phyloP scores from a whole-genome alignment of 371 early-diverging fungal species.

The Zychaea mexicana region DNA sequence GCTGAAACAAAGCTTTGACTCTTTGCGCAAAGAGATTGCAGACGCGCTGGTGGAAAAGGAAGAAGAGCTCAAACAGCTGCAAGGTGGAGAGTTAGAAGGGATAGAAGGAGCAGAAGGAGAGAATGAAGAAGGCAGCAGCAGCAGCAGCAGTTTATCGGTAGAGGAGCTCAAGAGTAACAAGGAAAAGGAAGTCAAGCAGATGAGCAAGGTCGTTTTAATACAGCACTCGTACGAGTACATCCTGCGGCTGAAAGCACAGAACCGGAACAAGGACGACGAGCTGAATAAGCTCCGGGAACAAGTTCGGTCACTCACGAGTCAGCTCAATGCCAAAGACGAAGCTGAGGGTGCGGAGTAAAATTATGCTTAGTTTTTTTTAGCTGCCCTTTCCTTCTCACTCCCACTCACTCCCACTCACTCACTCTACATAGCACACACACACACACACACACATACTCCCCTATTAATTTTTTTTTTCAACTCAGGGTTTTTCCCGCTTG shows the following conservation, averaged over 20 bases:
- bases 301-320: slow-evolving; percentile 31
- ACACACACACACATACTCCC: too few relatives aligned
- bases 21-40: slow-evolving; percentile 71
- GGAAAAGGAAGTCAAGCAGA: slow-evolving; percentile 55
- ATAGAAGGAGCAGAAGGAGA: not conserved
- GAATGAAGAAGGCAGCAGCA: slow-evolving; percentile 5
- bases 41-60: slow-evolving; percentile 57
- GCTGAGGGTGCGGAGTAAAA: too few relatives aligned
- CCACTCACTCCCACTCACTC: not conserved
- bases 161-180: slow-evolving; percentile 13
- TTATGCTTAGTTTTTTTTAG: too few relatives aligned
- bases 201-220: slow-evolving; percentile 52
- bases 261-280: slow-evolving; percentile 43
- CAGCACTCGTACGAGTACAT: slow-evolving; percentile 65
- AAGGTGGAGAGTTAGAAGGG: not conserved
- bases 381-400: not conserved
- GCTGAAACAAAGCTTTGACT: slow-evolving; percentile 85
- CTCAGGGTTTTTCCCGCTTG: not conserved
- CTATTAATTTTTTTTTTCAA: not conserved
- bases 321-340: slow-evolving; percentile 18
- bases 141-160: slow-evolving; percentile 6
- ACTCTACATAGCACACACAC: too few relatives aligned
- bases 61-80: too few relatives aligned
- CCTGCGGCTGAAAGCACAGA: slow-evolving; percentile 48
- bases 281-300: slow-evolving; percentile 37